A percentile compares a stretch with the other conserved stretches of the same genome.
Conservation (phyloP, 73 alveolate species). For the Paramecium biaurelia region DNA sequence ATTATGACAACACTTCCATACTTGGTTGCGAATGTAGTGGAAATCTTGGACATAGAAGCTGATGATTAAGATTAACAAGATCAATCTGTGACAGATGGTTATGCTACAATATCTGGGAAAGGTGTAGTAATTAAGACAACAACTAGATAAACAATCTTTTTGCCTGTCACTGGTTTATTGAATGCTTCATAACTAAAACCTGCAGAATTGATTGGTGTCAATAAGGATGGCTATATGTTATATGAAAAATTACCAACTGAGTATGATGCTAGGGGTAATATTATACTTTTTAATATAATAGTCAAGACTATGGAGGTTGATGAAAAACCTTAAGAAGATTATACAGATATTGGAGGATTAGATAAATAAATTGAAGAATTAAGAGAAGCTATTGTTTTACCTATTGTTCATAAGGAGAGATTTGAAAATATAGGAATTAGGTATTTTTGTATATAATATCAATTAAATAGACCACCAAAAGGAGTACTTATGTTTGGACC, state of each 20-base stretch:
- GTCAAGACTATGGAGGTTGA: constrained; percentile 94
- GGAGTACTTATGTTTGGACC: constrained; percentile 99
- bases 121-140: constrained; percentile 90
- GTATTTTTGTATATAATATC: neutral
- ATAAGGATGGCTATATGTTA: constrained; percentile 98
- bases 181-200: constrained; percentile 98
- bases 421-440: constrained; percentile 98
- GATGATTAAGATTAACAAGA: constrained; percentile 85
- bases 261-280: constrained; percentile 64
- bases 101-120: constrained; percentile 58
- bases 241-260: constrained; percentile 96
- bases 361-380: constrained; percentile 99
- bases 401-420: constrained; percentile 98
- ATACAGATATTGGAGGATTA: constrained; percentile 99
- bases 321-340: constrained; percentile 99
- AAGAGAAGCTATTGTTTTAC: constrained; percentile 99
- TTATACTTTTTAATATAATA: neutral
- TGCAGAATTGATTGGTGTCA: constrained; percentile 99
- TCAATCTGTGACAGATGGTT: constrained; percentile 63
- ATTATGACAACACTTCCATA: constrained; percentile 83
- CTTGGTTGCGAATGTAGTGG: constrained; percentile 92
- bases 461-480: constrained; percentile 94
- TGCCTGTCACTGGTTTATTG: constrained; percentile 98
- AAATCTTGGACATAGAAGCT: constrained; percentile 77
- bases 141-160: constrained; percentile 95